Evolutionary conservation across 352 stramenopile species (phyloP), one percentile per base, ranked within the genome.

Genomic region (Phytophthora pini): DNA sequence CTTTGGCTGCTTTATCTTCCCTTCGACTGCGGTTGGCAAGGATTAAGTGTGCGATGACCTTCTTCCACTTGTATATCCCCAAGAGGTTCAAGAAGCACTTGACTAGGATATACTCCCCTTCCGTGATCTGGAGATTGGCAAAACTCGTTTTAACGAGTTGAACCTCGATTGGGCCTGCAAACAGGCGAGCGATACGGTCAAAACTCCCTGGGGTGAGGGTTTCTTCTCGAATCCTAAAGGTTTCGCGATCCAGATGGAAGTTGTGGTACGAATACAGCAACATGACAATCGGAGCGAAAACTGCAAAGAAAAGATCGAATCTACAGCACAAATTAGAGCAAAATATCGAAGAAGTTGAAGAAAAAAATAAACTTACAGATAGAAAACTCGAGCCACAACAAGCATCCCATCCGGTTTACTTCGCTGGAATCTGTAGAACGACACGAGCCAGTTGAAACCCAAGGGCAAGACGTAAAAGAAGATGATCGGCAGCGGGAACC

Each of bases 291-390:
- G 74, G 77, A 7, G 77, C 77, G n/a, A 83, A 86, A 0, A 76
- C 77, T 2, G 72, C 74, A 32, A 86, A 86, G 59, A 86, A 86
- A 17, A 86, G 70, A 27, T 86, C 74, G 43, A 80, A 78, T 5
- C 74, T 82, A 41, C 27, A 48, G 24, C 15, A 60, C 7, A 69
- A 44, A 39, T 39, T 53, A 43, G 1, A 31, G 1, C 38, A 43
- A 43, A 4, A 36, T 36, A 12, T 8, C 24, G 1, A 26, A 12
- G 31, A 29, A 15, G 31, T 8, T 8, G 6, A 32, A 12, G 24
- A 1, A 15, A 24, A 47, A 7, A 29, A 31, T 5, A 12, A 17
- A 60, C 73, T 39, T 51, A 82, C 56, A 82, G 58, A 45, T 84
- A 84, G 50, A 87, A 84, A 0, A 74, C 13, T 0, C 77, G 77